Percentiles rank a stretch among this genome's conserved stretches.
phyloP scores from a whole-genome alignment of 768 basidiomycete genomes.

The Boletus rufocinnamomeus region DNA sequence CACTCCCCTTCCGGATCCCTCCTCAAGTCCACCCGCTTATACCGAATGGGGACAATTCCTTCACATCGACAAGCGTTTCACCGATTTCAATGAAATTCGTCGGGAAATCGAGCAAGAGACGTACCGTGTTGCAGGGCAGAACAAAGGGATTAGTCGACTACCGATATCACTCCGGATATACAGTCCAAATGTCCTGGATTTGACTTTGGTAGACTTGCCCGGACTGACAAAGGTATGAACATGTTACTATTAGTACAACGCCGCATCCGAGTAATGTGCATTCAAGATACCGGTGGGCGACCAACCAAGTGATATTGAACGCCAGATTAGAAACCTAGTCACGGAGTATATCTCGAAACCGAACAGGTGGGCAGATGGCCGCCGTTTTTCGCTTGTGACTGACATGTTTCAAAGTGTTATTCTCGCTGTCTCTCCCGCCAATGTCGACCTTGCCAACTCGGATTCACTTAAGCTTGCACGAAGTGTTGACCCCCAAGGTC shows the following conservation, averaged over 20 bases:
- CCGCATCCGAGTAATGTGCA: background rate
- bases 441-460: conserved; percentile 98
- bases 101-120: conserved; percentile 99
- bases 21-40: conserved; percentile 47
- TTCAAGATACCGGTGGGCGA: conserved; percentile 90
- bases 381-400: background rate
- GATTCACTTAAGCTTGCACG: conserved; percentile 97
- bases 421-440: conserved; percentile 94
- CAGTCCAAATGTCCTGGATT: conserved; percentile 91
- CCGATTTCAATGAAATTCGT: conserved; percentile 93
- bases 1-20: conserved; percentile 62
- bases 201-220: conserved; percentile 95
- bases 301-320: conserved; percentile 97
- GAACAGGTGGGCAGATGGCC: conserved; percentile 66
- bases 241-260: background rate
- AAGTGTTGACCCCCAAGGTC: conserved; percentile 92
- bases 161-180: conserved; percentile 96
- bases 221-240: conserved; percentile 87
- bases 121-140: conserved; percentile 95
- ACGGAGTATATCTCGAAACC: conserved; percentile 95
- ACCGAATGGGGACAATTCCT: conserved; percentile 97
- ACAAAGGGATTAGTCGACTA: conserved; percentile 96
- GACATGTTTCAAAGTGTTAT: conserved; percentile 66
- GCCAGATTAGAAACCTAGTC: conserved; percentile 94
- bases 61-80: conserved; percentile 93